Base-by-base conservation (phyloP, 179 eudicot genomes). In the Beta lomatogona region DNA sequence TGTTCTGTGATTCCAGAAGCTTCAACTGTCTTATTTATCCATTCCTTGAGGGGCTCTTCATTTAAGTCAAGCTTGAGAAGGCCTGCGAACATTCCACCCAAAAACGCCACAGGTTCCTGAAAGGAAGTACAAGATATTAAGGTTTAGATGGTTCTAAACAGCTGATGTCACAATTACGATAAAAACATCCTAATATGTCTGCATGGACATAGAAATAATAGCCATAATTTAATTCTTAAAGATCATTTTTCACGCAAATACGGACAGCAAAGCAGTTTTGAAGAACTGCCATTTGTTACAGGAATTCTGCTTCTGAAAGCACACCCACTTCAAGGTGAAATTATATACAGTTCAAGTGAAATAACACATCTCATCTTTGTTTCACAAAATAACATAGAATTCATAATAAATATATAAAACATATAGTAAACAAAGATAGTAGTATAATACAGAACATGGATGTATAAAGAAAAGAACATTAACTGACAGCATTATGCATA, bases 81-180 rank as follows among this genome's bases (percentile, higher is more conserved):
- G 15, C 99, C 99, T 3, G 97, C 99, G 88, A 95, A 91, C 70
- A 95, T 69, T 75, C 99, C 98, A 81, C 98, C 98, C 92, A 91
- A 71, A 82, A 95, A 95, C 16, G 99, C 99, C 55, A 95, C 89
- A 14, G 89, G 89, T 50, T 85, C 89, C 91, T 89, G 87, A 77
- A 70, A 77, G 55, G 55, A 71, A 71, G 19, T 46, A 58, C 3
- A 50, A 15, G 5, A 64, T 18, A 44, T 79, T 57, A 8, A 57
- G 50, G 41, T 46, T 75, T 67, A 50, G n/a, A 54, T 65, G 54
- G 21, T 16, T 16, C 63, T 14, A 28, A 54, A 71, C 19, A 55
- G 59, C 57, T 50, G 11, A 58, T 3, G 13, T 1, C 65, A 75
- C 31, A 36, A 25, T 11, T 25, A 54, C 31, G 52, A 57, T 10